Base-by-base conservation (phyloP, 805 yeast genomes). In the Saccharomyces paradoxus region DNA sequence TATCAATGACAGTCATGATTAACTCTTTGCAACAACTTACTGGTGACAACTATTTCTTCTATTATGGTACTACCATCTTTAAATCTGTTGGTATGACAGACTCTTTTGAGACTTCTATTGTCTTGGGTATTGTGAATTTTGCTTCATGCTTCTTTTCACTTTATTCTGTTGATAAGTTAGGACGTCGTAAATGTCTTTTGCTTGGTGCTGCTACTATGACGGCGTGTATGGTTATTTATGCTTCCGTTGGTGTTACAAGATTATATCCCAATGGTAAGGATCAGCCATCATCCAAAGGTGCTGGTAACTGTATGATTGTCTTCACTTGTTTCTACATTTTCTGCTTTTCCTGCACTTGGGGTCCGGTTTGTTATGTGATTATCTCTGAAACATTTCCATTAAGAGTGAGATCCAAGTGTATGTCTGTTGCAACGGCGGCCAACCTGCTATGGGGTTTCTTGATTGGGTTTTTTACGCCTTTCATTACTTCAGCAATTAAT, bases 301-400 rank as follows among this genome's bases (percentile, higher is more conserved):
- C 63, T 51, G 75, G 75, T 64, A 64, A 71, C 60, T 67, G 68
- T 54, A 81, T 84, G 88, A 83, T 84, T 68, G 81, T 82, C 71
- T 77, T 85, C 61, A 77, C 89, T 26, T 83, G 88, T 75, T 74
- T 85, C 67, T 85, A 76, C 77, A 81, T 85, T 58, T 83, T 83
- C 80, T 83, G 77, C 76, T 85, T 84, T 65, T 89, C 89, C 41
- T 79, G 84, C 53, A 81, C 88, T 27, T 85, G 89, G 89, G 89
- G 87, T 61, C 87, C 88, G 65, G 78, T 81, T 63, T 81, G 79
- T 50, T 84, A 76, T 71, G 82, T 82, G 55, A 80, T 84, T 62
- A 78, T 81, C 46, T 81, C 89, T 44, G 89, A 85, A 71, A 77
- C 83, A 49, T 85, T 81, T 72, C 90, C 90, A 70, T 76, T 84